Conservation (phyloP, 2,329 filamentous ascomycete species). For the Alternaria atra region DNA sequence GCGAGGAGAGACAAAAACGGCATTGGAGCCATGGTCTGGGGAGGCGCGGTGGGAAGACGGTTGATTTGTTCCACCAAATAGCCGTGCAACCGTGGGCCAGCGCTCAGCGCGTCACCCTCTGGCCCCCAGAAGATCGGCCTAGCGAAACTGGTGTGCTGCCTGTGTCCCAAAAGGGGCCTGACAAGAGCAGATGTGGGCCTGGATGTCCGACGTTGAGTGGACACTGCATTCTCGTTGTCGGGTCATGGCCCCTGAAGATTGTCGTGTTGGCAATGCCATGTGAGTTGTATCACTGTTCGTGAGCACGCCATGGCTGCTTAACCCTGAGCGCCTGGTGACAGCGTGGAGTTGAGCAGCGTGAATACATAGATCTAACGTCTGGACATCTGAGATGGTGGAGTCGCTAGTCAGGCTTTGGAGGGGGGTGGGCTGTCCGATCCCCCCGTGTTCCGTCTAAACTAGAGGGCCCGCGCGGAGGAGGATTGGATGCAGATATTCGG, state of each 20-base stretch:
- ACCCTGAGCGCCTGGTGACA: slow-evolving; percentile 20
- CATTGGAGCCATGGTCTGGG: slow-evolving; percentile 24
- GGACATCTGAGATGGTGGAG: slow-evolving; percentile 15
- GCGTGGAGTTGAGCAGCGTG: slow-evolving; percentile 20
- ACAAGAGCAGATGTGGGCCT: slow-evolving; percentile 20
- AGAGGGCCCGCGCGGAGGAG: slow-evolving; percentile 3
- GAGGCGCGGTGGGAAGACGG: slow-evolving; percentile 16
- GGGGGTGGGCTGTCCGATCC: slow-evolving; percentile 11
- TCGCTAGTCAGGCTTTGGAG: slow-evolving; percentile 5
- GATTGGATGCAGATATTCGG: slow-evolving; percentile 6
- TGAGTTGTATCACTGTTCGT: slow-evolving; percentile 25
- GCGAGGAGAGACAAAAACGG: slow-evolving; percentile 31
- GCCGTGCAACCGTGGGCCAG: slow-evolving; percentile 28
- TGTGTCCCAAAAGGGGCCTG: slow-evolving; percentile 28
- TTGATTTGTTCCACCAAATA: slow-evolving; percentile 34
- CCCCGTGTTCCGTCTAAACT: slow-evolving; percentile 10
- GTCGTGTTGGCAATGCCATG: slow-evolving; percentile 40
- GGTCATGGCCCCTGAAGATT: slow-evolving; percentile 26
- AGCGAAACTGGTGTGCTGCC: slow-evolving; percentile 26
- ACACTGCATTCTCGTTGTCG: slow-evolving; percentile 26
- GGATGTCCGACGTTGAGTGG: slow-evolving; percentile 13
- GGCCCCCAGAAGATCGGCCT: slow-evolving; percentile 5
- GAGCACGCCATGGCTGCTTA: slow-evolving; percentile 27
- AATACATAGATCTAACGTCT: slow-evolving; percentile 25
- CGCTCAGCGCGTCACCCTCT: slow-evolving; percentile 17